Evolutionary conservation across 257 asterid genomes (phyloP).

Genomic region (Salvia hispanica): DNA sequence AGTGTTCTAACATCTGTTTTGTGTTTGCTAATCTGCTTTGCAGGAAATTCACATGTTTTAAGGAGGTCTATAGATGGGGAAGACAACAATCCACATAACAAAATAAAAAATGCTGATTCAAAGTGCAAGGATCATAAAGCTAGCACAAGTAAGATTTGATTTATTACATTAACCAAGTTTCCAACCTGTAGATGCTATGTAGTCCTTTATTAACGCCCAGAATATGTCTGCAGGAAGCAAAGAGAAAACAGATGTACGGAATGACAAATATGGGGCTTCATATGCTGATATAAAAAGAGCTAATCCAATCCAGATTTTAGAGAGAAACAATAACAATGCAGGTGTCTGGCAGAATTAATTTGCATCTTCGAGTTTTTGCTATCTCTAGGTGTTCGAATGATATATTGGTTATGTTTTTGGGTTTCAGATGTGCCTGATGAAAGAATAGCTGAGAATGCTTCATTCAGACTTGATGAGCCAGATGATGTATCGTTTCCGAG

Average conservation of each 20-base stretch:
- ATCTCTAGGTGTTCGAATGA: conserved; percentile 8
- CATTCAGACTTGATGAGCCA: conserved; percentile 35
- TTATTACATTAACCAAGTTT: not conserved
- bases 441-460: conserved; percentile 30
- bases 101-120: not conserved
- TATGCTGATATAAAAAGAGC: conserved; percentile 20
- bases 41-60: conserved; percentile 30
- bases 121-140: conserved; percentile 22
- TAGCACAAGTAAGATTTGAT: conserved; percentile 26
- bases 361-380: not conserved
- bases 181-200: not conserved
- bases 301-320: conserved; percentile 24
- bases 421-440: conserved; percentile 30
- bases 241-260: conserved; percentile 10
- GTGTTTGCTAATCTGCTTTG: conserved; percentile 7
- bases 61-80: conserved; percentile 14
- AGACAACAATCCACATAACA: conserved; percentile 23
- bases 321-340: conserved; percentile 14
- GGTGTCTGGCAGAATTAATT: conserved; percentile 29
- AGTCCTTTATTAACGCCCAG: conserved; percentile 12
- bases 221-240: conserved; percentile 33
- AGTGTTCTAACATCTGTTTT: not conserved
- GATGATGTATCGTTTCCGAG: conserved; percentile 46
- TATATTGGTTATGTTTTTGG: not conserved
- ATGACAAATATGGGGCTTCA: conserved; percentile 22